Evolutionary conservation across 129 eudicot genomes (phyloP), one percentile per base, ranked within the genome.

Genomic region (Artemisia tridentata): DNA sequence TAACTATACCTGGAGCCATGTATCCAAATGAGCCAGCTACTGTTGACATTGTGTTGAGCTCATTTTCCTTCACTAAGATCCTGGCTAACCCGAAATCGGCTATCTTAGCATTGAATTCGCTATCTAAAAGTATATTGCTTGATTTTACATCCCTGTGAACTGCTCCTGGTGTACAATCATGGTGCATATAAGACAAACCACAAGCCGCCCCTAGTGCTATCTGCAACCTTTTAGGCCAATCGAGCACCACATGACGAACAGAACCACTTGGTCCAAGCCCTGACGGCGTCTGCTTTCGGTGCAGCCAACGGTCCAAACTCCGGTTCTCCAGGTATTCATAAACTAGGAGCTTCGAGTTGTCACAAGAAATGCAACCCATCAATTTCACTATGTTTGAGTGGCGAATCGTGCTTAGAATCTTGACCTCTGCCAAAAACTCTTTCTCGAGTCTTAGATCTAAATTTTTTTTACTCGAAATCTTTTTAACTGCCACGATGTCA

Each of bases 41-140:
- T 9, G 76, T 60, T 17, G 97, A 86, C 79, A 83, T 73, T 4
- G 87, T 72, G 53, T 83, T 76, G 69, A 88, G 82, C 72, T 76
- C 90, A 18, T 74, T 88, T 2, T 67, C 69, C 60, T 82, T 84
- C 59, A 70, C 72, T 85, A 89, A 66, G 14, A 83, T 78, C 79
- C 75, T 85, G 53, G 99, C 97, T 46, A 87, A 81, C n/a, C 99
- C 99, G 15, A 93, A 93, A 87, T 93, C 99, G 5, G 99, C 97
- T 23, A 93, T 87, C 76, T 90, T 90, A 4, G 99, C 99, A 76
- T 87, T 87, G 79, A 89, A 89, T 15, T 83, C 83, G 0, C 88
- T 67, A 60, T 86, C 96, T 31, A 93, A 68, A 71, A 93, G 82
- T 16, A 90, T 80, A 48, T 93, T 90, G 80, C 90, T 81, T 8